These are phyloP conservation scores for Chlamydomonas sp. DNA, from an alignment of 139 green algal species.

Conservation along the genomic window DNA sequence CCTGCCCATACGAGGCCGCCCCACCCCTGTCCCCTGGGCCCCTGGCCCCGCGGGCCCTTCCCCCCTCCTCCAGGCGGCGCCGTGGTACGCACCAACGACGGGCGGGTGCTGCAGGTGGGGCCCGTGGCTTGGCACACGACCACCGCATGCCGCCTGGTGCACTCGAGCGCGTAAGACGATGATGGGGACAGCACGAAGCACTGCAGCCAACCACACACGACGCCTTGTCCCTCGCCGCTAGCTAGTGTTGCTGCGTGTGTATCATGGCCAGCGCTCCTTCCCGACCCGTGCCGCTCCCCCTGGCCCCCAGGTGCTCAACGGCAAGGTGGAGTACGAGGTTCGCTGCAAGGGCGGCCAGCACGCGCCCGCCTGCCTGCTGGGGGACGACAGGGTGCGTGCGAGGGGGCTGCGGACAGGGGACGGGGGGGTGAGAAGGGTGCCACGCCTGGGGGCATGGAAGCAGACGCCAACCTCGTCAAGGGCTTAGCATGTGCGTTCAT, in stretches of 20 bases:
- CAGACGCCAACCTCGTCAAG: too few relatives aligned
- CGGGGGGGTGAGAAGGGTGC: not conserved
- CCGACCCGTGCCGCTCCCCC: not conserved
- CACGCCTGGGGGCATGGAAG: not conserved
- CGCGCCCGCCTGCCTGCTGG: conserved; percentile 40
- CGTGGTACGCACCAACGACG: conserved; percentile 49
- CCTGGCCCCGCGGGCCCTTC: not conserved
- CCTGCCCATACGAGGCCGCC: too few relatives aligned
- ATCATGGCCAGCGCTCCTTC: not conserved
- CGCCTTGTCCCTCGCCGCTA: too few relatives aligned
- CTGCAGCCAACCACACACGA: too few relatives aligned
- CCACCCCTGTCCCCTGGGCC: too few relatives aligned
- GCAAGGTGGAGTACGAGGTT: conserved; percentile 33
- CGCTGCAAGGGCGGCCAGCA: not conserved
- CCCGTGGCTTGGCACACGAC: not conserved
- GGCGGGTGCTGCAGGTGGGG: conserved; percentile 48
- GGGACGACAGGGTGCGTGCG: conserved; percentile 43
- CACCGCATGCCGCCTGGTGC: too few relatives aligned
- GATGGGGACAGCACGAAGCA: too few relatives aligned
- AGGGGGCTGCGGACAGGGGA: not conserved
- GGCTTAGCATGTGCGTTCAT: too few relatives aligned
- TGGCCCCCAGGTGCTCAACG: not conserved
- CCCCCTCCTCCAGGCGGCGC: conserved; percentile 21
- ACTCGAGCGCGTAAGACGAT: too few relatives aligned
- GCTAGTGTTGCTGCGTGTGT: too few relatives aligned